Evolutionary conservation across 202 grass and related monocot genomes (phyloP).

Genomic region (Panicum hallii): DNA sequence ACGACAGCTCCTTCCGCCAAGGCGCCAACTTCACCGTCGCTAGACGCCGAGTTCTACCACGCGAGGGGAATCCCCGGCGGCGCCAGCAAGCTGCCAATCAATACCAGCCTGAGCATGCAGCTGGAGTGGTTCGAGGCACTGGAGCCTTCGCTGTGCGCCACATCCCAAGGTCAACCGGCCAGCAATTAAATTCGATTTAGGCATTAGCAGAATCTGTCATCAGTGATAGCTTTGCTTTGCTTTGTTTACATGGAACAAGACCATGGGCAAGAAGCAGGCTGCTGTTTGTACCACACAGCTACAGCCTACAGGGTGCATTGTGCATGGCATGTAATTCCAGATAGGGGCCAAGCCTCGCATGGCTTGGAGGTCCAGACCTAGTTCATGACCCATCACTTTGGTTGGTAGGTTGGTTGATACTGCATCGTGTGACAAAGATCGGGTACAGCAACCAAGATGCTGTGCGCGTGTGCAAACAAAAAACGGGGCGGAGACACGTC

Average conservation of each 20-base stretch:
- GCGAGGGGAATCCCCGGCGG: background rate
- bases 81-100: constrained; percentile 45
- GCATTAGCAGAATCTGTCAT: background rate
- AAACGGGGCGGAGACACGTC: background rate
- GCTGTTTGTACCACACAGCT: background rate
- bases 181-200: background rate
- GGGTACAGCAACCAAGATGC: no score
- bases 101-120: constrained; percentile 56
- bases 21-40: constrained; percentile 79
- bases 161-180: constrained; percentile 44
- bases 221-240: background rate
- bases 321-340: no score
- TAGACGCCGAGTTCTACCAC: constrained; percentile 62
- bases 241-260: background rate
- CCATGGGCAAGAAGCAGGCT: background rate
- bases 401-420: no score
- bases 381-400: no score
- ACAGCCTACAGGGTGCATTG: no score
- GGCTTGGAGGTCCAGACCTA: no score
- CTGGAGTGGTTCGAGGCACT: constrained; percentile 68
- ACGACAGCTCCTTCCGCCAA: constrained; percentile 51
- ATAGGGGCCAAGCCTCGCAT: no score
- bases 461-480: background rate
- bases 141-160: constrained; percentile 52
- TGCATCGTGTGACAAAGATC: no score